A percentile compares a stretch with the other conserved stretches of the same genome.
Conservation (phyloP, 352 stramenopile genomes). For the Phytophthora idaei region DNA sequence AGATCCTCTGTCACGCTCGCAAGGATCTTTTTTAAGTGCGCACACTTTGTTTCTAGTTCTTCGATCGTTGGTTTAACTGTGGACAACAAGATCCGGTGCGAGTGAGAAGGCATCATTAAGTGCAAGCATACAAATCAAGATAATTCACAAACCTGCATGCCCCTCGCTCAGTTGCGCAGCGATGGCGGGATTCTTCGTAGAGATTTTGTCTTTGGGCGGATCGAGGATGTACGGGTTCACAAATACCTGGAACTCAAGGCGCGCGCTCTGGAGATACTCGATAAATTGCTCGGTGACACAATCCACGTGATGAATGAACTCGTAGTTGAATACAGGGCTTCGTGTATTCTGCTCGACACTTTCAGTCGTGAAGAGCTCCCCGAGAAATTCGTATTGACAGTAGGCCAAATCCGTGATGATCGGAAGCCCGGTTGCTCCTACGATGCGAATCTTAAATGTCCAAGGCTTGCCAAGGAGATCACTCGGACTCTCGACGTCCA, state of each 20-base stretch:
- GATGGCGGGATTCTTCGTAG: constrained; percentile 74
- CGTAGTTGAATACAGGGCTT: constrained; percentile 91
- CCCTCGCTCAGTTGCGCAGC: constrained; percentile 62
- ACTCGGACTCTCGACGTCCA: constrained; percentile 75
- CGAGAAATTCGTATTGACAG: constrained; percentile 94
- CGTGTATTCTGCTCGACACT: constrained; percentile 89
- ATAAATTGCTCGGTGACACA: constrained; percentile 90
- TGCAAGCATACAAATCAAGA: not conserved
- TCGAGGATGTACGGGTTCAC: constrained; percentile 91
- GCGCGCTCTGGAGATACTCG: constrained; percentile 78
- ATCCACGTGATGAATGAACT: constrained; percentile 86
- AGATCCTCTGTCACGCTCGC: constrained; percentile 47
- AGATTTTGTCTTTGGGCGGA: constrained; percentile 83
- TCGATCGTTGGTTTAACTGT: constrained; percentile 54
- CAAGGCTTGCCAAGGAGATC: constrained; percentile 90
- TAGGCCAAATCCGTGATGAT: constrained; percentile 92
- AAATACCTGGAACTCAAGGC: constrained; percentile 89
- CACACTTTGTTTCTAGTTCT: constrained; percentile 64
- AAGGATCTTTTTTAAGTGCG: constrained; percentile 50
- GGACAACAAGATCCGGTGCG: not conserved
- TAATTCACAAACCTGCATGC: constrained; percentile 39
- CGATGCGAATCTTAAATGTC: constrained; percentile 91
- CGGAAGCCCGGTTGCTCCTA: constrained; percentile 80
- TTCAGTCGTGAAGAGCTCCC: constrained; percentile 92
- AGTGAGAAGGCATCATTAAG: not conserved